These are phyloP conservation scores for Phascolomyces articulosus DNA, from an alignment of 371 early-diverging fungal genomes.

Conservation along the genomic window DNA sequence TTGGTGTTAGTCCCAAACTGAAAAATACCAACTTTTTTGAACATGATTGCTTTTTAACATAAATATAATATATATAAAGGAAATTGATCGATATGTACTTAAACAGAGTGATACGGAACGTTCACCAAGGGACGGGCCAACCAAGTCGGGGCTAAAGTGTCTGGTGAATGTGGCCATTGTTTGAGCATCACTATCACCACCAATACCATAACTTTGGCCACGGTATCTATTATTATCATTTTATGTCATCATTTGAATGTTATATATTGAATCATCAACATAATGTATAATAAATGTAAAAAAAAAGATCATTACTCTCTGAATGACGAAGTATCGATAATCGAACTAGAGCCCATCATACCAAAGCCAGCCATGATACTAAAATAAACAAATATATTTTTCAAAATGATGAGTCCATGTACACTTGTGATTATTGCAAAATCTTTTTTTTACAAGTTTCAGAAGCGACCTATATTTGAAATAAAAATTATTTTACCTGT, in stretches of 20 bases:
- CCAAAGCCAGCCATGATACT: conserved; percentile 42
- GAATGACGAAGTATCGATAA: conserved; percentile 11
- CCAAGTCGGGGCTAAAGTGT: conserved; percentile 31
- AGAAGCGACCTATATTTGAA: too few species aligned
- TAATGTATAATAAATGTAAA: not conserved
- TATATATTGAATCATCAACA: not conserved
- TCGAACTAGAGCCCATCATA: conserved; percentile 20
- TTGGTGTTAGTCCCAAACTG: too few species aligned
- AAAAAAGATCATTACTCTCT: not conserved
- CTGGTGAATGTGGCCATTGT: conserved; percentile 45
- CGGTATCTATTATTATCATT: conserved; percentile 30
- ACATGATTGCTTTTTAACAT: too few species aligned
- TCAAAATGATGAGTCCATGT: too few species aligned
- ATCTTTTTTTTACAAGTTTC: too few species aligned
- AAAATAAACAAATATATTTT: not conserved
- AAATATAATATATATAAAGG: conserved; percentile 26
- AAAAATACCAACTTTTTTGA: too few species aligned
- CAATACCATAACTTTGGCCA: conserved; percentile 47
- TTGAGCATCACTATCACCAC: conserved; percentile 40
- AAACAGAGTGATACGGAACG: conserved; percentile 4
- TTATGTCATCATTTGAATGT: not conserved
- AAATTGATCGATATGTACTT: conserved; percentile 24
- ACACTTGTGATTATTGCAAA: too few species aligned
- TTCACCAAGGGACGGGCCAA: conserved; percentile 39
- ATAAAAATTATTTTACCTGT: conserved; percentile 16